Evolutionary conservation across 495 filamentous ascomycete species (phyloP), one percentile per base, ranked within the genome.

Genomic region (Penicillium goetzii): DNA sequence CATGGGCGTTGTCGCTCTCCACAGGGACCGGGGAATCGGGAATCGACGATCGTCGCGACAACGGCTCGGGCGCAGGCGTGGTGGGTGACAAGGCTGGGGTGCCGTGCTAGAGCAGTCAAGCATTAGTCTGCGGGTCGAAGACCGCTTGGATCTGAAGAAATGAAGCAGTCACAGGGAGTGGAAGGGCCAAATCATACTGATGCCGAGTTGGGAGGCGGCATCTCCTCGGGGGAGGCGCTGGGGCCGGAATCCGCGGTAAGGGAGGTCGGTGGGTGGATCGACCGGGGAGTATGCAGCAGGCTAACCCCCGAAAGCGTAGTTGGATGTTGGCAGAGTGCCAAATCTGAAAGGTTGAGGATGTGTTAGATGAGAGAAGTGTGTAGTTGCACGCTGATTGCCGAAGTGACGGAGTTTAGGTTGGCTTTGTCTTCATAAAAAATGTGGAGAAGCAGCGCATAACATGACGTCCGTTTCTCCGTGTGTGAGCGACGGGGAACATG

Each of bases 1-100:
- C 82, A 57, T 87, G 79, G 36, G 80, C 82, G 62, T 83, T 84
- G 64, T 87, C 81, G 64, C 69, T 70, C 63, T 82, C 82, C 41
- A 76, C 73, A 60, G 78, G 75, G 50, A 77, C 59, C 7, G 58
- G 67, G 40, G 81, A 78, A 19, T 81, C 77, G 53, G 84, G 76
- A 59, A 74, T 76, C 45, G 83, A 76, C 26, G 81, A 70, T 61
- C 59, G 58, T 15, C 45, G 68, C 33, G 52, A 63, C 45, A 25
- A 74, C 61, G 65, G 72, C 62, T 65, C 76, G 61, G 67, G 68
- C 50, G 65, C 72, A 45, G 53, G 60, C 21, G 69, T 55, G 25
- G 69, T 62, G 40, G 73, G 63, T n/a, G 75, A 71, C 21, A 70
- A 67, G 34, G 61, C 12, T 33, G 78, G 73, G 56, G 74, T 73